Base-by-base conservation (phyloP, 192 early-diverging fungal species). In the Coemansia nantahalensis region DNA sequence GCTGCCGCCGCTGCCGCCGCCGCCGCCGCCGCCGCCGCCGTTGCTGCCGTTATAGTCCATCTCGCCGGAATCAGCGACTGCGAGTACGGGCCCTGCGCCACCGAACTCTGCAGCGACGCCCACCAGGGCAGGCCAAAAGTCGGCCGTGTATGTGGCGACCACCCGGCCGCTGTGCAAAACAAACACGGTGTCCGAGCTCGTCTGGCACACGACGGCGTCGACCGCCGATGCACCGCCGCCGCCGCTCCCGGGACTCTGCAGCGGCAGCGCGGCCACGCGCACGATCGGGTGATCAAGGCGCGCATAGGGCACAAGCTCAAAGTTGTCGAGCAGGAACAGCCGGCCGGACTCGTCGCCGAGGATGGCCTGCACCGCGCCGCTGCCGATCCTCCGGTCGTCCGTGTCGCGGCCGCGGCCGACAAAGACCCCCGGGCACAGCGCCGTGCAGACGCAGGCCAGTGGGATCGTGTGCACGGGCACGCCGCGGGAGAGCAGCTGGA, bases 141-240 rank as follows among this genome's bases (percentile, higher is more conserved):
- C 59, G 22, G 59, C 42, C 12, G 42, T 30, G 40, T 62, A 59
- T n/a, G 40, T 51, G 32, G 59, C 58, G 6, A 74, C 45, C 3
- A 62, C 34, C 18, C 58, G 28, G 19, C 38, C 38, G 17, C 35
- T 42, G 40, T 67, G 52, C 14, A 75, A 45, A 9, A 75, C 34
- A 34, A 67, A 75, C 7, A 75, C 32, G 15, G 48, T 42, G 26
- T 68, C 62, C 10, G 71, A 75, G 39, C 34, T 64, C 8, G 71
- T 75, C 14, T 46, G 44, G 22, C 71, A 75, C 1, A 75, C 39
- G 5, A 75, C 65, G 40, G 68, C 35, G 19, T 75, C 65, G 2
- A 60, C 44, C 1, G 64, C 71, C 6, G 8, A 3, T 1, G 31
- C 10, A 11, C 40, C 54, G 3, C 22, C 34, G 4, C 38, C 39